Evolutionary conservation across 257 asterid species (phyloP).

Genomic region (Paraleonurus japonicus): DNA sequence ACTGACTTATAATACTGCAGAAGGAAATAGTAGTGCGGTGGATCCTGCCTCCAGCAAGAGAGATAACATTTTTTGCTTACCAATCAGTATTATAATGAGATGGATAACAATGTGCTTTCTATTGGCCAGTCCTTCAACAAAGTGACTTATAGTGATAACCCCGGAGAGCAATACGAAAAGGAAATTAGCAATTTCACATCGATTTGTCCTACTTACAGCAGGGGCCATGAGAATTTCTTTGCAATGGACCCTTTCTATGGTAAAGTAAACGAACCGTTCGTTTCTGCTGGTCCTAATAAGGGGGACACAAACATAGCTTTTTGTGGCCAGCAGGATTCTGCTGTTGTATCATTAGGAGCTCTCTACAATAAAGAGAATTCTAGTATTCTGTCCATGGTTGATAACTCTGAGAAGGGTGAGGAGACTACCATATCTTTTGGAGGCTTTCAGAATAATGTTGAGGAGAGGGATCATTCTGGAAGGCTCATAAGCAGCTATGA

Average conservation of each 20-base stretch:
- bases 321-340: constrained; percentile 35
- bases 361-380: constrained; percentile 38
- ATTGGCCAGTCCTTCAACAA: constrained; percentile 40
- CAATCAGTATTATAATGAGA: constrained; percentile 38
- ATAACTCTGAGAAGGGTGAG: constrained; percentile 36
- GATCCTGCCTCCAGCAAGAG: constrained; percentile 37
- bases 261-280: constrained; percentile 35
- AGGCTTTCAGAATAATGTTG: constrained; percentile 39
- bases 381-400: constrained; percentile 41
- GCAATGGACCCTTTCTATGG: constrained; percentile 36
- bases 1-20: constrained; percentile 26
- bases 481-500: constrained; percentile 39
- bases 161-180: constrained; percentile 37
- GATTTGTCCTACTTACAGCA: constrained; percentile 32
- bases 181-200: constrained; percentile 36
- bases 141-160: constrained; percentile 28
- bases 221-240: constrained; percentile 39
- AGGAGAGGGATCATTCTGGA: constrained; percentile 38
- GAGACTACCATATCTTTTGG: constrained; percentile 55
- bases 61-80: constrained; percentile 36
- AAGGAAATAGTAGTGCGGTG: constrained; percentile 27
- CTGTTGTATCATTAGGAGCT: constrained; percentile 30
- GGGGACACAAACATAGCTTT: constrained; percentile 28
- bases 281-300: constrained; percentile 33
- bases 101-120: constrained; percentile 31